phyloP scores from a whole-genome alignment of 306 rosid species.

The Medicago lupulina region DNA sequence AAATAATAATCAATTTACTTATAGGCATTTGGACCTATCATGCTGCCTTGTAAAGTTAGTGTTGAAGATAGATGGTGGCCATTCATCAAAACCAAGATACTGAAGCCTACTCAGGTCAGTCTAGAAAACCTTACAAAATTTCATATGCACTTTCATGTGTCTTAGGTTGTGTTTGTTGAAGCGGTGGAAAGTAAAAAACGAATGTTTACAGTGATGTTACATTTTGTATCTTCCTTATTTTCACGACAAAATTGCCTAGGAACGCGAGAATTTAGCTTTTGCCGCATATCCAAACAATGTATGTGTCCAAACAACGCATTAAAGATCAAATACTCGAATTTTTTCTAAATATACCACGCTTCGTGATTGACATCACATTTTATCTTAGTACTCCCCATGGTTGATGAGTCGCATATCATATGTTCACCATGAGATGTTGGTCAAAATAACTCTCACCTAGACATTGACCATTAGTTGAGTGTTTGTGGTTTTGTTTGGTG shows the following conservation, averaged over 20 bases:
- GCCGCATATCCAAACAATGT: no score
- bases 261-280: no score
- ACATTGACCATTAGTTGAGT: not conserved
- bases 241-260: no score
- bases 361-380: not conserved
- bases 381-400: not conserved
- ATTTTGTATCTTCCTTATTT: no score
- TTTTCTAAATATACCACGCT: not conserved
- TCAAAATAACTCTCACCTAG: not conserved
- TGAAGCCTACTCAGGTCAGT: slow-evolving; percentile 90
- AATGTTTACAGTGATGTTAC: no score
- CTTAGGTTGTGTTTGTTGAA: no score
- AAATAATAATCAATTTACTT: not conserved
- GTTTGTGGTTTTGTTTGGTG: no score
- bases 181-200: no score
- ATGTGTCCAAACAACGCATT: no score
- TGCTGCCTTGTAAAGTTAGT: slow-evolving; percentile 96
- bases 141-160: no score
- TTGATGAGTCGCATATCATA: not conserved
- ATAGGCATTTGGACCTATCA: slow-evolving; percentile 92
- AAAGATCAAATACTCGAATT: not conserved
- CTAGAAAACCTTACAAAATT: slow-evolving; percentile 40
- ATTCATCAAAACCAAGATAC: slow-evolving; percentile 73
- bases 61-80: slow-evolving; percentile 99
- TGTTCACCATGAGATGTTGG: not conserved